These are phyloP conservation scores for Naematelia aurantialba DNA, from an alignment of 768 basidiomycete species.

Conservation along the genomic window DNA sequence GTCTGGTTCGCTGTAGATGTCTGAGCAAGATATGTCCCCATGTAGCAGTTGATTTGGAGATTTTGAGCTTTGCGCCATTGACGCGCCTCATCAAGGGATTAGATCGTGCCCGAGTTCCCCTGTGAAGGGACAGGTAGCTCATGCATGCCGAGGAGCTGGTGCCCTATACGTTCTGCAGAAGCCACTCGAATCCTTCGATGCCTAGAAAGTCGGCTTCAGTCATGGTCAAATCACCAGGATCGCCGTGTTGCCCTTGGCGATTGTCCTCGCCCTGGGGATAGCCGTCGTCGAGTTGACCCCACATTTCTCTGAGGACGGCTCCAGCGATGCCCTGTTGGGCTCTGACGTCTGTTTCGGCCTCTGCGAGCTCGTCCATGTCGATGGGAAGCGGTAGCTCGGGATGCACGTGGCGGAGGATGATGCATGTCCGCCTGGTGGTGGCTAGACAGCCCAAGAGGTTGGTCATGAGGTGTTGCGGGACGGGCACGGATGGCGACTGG, in stretches of 20 bases:
- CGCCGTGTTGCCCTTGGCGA: neutral
- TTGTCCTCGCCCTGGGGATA: neutral
- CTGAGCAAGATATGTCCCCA: neutral
- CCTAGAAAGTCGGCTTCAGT: neutral
- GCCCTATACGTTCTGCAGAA: neutral
- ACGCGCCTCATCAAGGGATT: too few relatives aligned
- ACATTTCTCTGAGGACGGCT: neutral
- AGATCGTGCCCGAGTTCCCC: too few relatives aligned
- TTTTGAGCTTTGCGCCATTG: too few relatives aligned
- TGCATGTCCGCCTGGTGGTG: neutral
- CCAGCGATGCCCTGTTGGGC: neutral
- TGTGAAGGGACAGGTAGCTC: too few relatives aligned
- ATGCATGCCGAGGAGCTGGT: too few relatives aligned
- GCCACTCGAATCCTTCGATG: neutral
- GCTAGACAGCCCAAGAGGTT: neutral
- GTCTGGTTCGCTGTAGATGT: neutral
- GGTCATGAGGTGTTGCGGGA: neutral
- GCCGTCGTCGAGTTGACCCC: neutral
- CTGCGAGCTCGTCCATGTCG: neutral
- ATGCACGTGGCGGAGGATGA: neutral
- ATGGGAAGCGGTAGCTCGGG: neutral
- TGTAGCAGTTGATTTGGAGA: neutral
- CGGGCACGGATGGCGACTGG: neutral
- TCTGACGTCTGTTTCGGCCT: neutral
- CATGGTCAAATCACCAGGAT: neutral